A percentile compares a stretch with the other conserved stretches of the same genome.
Evolutionary conservation across 2,329 filamentous ascomycete species (phyloP).

Genomic region (Coniochaeta ligniaria): DNA sequence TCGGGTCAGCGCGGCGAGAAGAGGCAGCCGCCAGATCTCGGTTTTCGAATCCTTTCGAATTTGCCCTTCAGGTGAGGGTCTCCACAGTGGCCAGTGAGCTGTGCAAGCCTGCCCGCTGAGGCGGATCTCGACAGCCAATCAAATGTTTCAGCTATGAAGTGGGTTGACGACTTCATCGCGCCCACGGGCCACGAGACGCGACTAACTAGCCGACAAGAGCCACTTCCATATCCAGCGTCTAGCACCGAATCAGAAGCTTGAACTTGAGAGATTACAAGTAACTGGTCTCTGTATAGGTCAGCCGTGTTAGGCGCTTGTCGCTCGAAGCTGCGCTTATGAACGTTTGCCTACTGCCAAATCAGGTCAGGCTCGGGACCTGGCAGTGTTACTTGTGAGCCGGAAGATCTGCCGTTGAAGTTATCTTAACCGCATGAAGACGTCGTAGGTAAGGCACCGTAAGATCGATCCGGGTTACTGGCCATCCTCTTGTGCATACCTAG

Average conservation of each 20-base stretch:
- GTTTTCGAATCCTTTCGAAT: background rate
- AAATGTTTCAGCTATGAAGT: background rate
- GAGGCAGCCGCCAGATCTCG: background rate
- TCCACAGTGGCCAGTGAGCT: background rate
- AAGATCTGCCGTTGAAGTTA: background rate
- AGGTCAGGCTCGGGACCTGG: background rate
- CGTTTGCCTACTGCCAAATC: background rate
- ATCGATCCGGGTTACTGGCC: no score
- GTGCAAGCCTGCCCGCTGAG: background rate
- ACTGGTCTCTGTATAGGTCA: background rate
- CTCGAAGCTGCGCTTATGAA: background rate
- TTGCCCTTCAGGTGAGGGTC: background rate
- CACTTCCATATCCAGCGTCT: background rate
- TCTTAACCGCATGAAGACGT: background rate
- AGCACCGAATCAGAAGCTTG: background rate
- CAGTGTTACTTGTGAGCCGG: background rate
- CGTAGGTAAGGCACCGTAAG: no score
- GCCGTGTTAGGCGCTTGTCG: background rate
- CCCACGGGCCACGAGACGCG: background rate
- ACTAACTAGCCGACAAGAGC: background rate
- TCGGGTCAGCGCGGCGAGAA: background rate
- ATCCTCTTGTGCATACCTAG: no score
- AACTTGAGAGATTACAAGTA: no score
- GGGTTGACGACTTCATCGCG: background rate
- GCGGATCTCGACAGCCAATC: background rate